Evolutionary conservation across 2,329 filamentous ascomycete species (phyloP), one percentile per base, ranked within the genome.

Genomic region (Penicillium freii): DNA sequence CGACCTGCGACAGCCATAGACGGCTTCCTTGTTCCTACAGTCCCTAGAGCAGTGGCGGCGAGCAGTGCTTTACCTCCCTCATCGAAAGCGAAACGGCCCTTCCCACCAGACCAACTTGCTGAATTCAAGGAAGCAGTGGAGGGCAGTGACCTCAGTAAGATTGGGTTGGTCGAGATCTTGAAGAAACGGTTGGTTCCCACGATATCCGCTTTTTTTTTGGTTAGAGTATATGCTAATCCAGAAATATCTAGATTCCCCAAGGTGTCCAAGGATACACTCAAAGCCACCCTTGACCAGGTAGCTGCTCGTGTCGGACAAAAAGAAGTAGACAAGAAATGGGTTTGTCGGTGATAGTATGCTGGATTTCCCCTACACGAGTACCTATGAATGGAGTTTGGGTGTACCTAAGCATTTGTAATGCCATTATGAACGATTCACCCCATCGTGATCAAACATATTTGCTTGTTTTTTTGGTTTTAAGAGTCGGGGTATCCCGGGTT

Each of bases 101-200:
- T 92, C 19, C 82, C 85, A 4, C 73, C 78, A 1, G 84, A 89
- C 10, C 78, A 86, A 42, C 71, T 91, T 33, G 77, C 79, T 0
- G 83, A 87, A 11, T 91, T 95, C 73, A 92, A 87, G 71, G 77
- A 81, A 31, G 84, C 84, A 1, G 81, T 95, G n/a, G 75, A 86
- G 49, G 88, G 86, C 19, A 88, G 84, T 61, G 83, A 89, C 74
- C 78, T 91, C 48, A 89, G 85, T 39, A 94, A 94, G 75, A 74
- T 86, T 1, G 90, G 89, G 8, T 76, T 94, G 64, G 80, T 91
- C 9, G 90, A 93, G 72, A 81, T 88, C 5, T 73, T 95, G 59
- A 90, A 91, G 73, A 87, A 88, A 69, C 81, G 85, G 78, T 84
- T 73, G 58, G 78, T 61, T 49, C 34, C 40, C 33, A 11, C 11